Base-by-base conservation (phyloP, 176 grass and related monocot species). In the Chloris gayana region DNA sequence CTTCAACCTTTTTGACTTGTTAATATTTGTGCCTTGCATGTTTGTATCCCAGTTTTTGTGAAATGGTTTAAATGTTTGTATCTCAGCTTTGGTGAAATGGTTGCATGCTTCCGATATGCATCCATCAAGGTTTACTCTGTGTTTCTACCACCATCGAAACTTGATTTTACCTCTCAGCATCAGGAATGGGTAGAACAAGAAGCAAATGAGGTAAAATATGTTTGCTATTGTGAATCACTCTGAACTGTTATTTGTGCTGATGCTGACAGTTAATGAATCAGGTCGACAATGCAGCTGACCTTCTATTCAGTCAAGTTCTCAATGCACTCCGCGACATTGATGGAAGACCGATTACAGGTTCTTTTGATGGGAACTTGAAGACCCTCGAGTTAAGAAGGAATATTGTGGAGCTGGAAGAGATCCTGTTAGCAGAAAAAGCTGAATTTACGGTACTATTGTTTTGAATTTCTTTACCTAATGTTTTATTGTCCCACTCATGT, bases 141-240 rank as follows among this genome's bases (percentile, higher is more conserved):
- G 61, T 99, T 93, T 89, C 86, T 99, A 47, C 96, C 96, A 82
- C 96, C 96, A 42, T 14, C 96, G 29, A 99, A 93, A 75, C 90
- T 99, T 64, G 92, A 95, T 93, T 99, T 99, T 78, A 91, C 89
- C 56, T 95, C 88, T 31, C 88, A 91, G 72, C 88, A 95, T 93
- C 92, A 99, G 26, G 92, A 98, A n/a, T 99, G 96, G 96, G 90
- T 93, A 81, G 92, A 95, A 37, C 85, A 89, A 85, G 92, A 99
- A 89, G 88, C 86, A 89, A 88, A 84, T 39, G 86, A 99, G 96
- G 95, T 95, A 81, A 35, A 7, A 68, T 72, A 18, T 76, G 24
- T 33, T 67, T 82, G 56, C 51, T 66, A n/a, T 51, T 80, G 31
- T 70, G 54, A 30, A 59, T 53, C 73, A 57, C 46, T 21, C 38